Evolutionary conservation across 2,329 filamentous ascomycete genomes (phyloP), one percentile per base, ranked within the genome.

Genomic region (Penicillium fuscoglaucum): DNA sequence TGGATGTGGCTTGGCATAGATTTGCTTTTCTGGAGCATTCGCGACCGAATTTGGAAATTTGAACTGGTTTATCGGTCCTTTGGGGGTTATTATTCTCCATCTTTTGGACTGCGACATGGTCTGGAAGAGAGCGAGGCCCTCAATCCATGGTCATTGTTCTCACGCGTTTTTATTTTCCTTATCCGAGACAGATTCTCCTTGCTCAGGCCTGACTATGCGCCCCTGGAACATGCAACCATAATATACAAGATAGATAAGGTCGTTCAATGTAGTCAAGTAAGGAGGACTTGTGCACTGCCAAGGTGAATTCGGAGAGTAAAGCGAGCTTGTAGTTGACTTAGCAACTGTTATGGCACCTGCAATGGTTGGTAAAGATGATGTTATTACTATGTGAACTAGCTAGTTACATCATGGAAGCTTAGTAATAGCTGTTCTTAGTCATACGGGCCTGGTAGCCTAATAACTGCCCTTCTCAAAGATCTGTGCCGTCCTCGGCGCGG

Each of bases 1-100:
- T 45, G 53, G 50, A 46, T 57, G 29, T 59, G 55, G 52, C 63
- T 66, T 65, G 61, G 65, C 65, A 43, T 31, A 29, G 6, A 57
- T 55, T 43, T 39, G 54, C 28, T 47, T 59, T 63, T 50, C 45
- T 45, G n/a, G 50, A 33, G 35, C 33, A 47, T 53, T 41, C 39
- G 29, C 17, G 39, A 50, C 17, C 43, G 47, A 26, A 47, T 24
- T 46, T 19, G 31, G 29, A 52, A 48, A 31, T 28, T 21, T 17
- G 24, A 33, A 40, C 12, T 47, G n/a, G 37, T 49, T 43, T 9
- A 39, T 19, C 21, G 9, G 17, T 39, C 21, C 4, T 28, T 33
- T 46, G 19, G 19, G 37, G 6, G 17, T 17, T n/a, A 29, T 15
- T 15, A 31, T 17, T 47, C 29, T n/a, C 41, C 21, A 19, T 40